Percentiles rank a stretch among this genome's conserved stretches.
phyloP scores from a whole-genome alignment of 116 monocot species.

The Dioscorea cayenensis region DNA sequence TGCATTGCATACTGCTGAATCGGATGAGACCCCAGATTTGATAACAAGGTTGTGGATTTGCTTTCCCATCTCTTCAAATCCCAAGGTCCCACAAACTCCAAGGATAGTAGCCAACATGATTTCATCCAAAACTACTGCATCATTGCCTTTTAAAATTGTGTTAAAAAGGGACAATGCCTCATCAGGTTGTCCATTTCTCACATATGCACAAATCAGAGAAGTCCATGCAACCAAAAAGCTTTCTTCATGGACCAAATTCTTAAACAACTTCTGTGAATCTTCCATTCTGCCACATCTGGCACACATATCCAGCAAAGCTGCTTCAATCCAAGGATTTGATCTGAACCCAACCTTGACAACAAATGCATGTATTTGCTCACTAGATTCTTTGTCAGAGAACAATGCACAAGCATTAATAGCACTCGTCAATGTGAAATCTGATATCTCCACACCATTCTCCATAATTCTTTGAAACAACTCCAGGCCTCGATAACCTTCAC shows the following conservation, averaged over 20 bases:
- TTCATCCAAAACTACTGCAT: constrained; percentile 42
- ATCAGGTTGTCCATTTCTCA: constrained; percentile 39
- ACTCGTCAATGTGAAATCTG: constrained; percentile 51
- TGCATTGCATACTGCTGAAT: constrained; percentile 48
- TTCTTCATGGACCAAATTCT: constrained; percentile 27
- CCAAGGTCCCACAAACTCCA: constrained; percentile 61
- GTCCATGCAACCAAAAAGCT: constrained; percentile 48
- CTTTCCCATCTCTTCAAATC: constrained; percentile 51
- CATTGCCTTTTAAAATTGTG: constrained; percentile 16
- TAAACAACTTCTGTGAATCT: constrained; percentile 56
- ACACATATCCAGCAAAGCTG: constrained; percentile 80
- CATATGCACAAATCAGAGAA: constrained; percentile 43
- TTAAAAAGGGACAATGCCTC: constrained; percentile 50
- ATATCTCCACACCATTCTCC: constrained; percentile 41
- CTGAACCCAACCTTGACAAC: constrained; percentile 52
- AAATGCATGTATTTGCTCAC: constrained; percentile 79
- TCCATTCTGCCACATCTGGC: constrained; percentile 57
- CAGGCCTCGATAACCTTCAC: constrained; percentile 31
- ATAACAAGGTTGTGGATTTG: constrained; percentile 53
- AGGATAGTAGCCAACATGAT: constrained; percentile 43
- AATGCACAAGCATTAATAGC: constrained; percentile 51
- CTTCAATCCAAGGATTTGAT: constrained; percentile 45
- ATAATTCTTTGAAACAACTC: constrained; percentile 58
- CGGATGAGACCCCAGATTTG: constrained; percentile 34
- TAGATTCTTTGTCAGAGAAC: constrained; percentile 24